Percentiles rank a stretch among this genome's conserved stretches.
Evolutionary conservation across 1,284 basidiomycete genomes (phyloP).

Genomic region (Chalciporus sp.): DNA sequence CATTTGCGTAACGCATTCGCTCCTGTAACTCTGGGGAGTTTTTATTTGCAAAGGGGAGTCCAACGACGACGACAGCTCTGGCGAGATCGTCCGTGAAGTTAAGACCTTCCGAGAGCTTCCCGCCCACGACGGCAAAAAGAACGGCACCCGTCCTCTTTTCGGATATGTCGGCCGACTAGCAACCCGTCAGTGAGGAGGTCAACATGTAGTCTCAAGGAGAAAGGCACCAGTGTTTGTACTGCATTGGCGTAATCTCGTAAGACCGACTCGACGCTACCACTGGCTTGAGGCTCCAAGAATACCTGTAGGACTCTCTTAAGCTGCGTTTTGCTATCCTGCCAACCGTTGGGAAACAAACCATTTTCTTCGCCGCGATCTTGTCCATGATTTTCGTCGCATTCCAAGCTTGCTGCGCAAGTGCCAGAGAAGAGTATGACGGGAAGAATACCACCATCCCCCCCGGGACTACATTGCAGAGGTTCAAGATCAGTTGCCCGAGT

Average conservation of each 20-base stretch:
- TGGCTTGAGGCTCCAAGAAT: conserved; percentile 87
- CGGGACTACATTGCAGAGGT: conserved; percentile 79
- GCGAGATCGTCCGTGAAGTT: conserved; percentile 94
- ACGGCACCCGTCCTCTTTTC: conserved; percentile 64
- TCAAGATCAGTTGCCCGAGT: conserved; percentile 81
- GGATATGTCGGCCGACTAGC: conserved; percentile 22
- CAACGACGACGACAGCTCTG: conserved; percentile 86
- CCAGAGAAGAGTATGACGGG: conserved; percentile 88
- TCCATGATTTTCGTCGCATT: conserved; percentile 58
- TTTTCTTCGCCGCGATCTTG: conserved; percentile 75
- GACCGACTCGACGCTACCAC: conserved; percentile 74
- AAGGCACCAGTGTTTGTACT: conserved; percentile 44
- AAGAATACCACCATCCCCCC: conserved; percentile 94
- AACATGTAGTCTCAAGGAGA: too few species aligned
- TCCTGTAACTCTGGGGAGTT: conserved; percentile 91
- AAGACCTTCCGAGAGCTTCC: conserved; percentile 95
- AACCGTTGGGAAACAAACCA: conserved; percentile 35
- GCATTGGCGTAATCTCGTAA: conserved; percentile 78
- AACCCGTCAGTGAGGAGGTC: too few species aligned
- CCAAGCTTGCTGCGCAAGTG: conserved; percentile 73
- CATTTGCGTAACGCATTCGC: conserved; percentile 84
- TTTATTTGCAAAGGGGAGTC: conserved; percentile 92
- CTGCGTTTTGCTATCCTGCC: neutral
- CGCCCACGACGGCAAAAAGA: conserved; percentile 92
- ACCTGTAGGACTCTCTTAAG: conserved; percentile 48